These are phyloP conservation scores for Phaeosphaeriaceae sp. DNA, from an alignment of 2,329 filamentous ascomycete genomes.

Conservation along the genomic window DNA sequence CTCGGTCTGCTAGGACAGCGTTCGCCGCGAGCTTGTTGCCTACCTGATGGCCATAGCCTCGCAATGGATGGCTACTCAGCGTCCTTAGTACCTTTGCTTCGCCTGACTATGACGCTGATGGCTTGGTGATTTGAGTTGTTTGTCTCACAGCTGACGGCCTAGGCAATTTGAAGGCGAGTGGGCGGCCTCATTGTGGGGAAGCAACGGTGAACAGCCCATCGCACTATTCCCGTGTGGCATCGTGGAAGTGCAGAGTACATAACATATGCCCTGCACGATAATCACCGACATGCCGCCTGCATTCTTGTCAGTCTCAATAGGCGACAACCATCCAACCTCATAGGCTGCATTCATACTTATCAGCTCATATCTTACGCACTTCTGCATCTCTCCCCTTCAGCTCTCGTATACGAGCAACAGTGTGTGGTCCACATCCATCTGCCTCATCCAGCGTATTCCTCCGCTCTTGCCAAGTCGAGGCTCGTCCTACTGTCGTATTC, in stretches of 20 bases:
- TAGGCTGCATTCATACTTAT: too few relatives aligned
- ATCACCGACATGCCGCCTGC: background rate
- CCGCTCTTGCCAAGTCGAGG: constrained; percentile 20
- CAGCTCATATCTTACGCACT: background rate
- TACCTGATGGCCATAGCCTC: too few relatives aligned
- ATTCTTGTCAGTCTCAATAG: background rate
- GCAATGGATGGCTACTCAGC: too few relatives aligned
- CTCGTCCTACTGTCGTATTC: constrained; percentile 18
- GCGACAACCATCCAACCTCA: background rate
- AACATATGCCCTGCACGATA: background rate
- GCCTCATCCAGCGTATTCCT: constrained; percentile 4
- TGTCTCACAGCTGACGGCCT: too few relatives aligned
- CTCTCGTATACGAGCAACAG: background rate
- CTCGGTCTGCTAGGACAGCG: too few relatives aligned
- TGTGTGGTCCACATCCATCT: background rate
- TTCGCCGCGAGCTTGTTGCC: too few relatives aligned
- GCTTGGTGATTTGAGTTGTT: too few relatives aligned
- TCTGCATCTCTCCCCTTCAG: background rate
- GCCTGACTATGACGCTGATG: too few relatives aligned
- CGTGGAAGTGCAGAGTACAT: background rate
- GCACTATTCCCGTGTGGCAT: background rate
- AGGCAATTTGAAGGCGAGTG: too few relatives aligned
- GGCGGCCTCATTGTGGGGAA: background rate
- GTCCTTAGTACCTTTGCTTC: too few relatives aligned
- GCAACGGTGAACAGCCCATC: background rate